phyloP scores from a whole-genome alignment of 73 alveolate species.

The Paraurostyla sp. region DNA sequence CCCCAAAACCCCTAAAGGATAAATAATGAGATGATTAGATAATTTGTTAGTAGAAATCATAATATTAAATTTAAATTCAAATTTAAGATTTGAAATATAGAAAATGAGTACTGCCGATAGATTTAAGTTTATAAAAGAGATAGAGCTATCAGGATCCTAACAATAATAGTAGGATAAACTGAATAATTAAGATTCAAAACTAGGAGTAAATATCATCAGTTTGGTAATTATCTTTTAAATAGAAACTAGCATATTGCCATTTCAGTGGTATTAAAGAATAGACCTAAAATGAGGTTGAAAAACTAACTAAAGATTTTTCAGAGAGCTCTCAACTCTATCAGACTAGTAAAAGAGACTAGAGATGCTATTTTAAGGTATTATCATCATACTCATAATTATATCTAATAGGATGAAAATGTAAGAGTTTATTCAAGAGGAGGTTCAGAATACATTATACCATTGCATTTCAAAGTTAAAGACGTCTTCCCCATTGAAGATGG shows the following conservation, averaged over 20 bases:
- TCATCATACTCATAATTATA: too few relatives aligned
- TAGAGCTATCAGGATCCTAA: background rate
- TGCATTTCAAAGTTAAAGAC: constrained; percentile 23
- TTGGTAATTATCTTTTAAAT: background rate
- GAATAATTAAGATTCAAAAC: background rate
- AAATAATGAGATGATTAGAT: too few relatives aligned
- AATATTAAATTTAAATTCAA: background rate
- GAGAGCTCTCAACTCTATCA: background rate
- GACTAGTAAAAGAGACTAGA: constrained; percentile 18
- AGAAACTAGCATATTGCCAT: constrained; percentile 54
- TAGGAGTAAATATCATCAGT: constrained; percentile 2
- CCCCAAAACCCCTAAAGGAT: too few relatives aligned
- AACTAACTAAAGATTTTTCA: background rate
- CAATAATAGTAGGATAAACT: background rate
- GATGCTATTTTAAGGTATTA: constrained; percentile 43
- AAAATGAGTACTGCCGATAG: constrained; percentile 44
- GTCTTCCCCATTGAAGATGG: constrained; percentile 76
- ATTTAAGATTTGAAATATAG: background rate
- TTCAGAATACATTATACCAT: constrained; percentile 61
- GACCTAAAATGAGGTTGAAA: constrained; percentile 49
- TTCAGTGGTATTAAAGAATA: constrained; percentile 32
- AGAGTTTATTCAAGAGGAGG: constrained; percentile 77
- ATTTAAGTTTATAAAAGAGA: constrained; percentile 22
- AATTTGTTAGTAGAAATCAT: too few relatives aligned
- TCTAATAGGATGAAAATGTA: constrained; percentile 39